Evolutionary conservation across 805 yeast genomes (phyloP), one percentile per base, ranked within the genome.

Genomic region (Wickerhamomyces mucosus): DNA sequence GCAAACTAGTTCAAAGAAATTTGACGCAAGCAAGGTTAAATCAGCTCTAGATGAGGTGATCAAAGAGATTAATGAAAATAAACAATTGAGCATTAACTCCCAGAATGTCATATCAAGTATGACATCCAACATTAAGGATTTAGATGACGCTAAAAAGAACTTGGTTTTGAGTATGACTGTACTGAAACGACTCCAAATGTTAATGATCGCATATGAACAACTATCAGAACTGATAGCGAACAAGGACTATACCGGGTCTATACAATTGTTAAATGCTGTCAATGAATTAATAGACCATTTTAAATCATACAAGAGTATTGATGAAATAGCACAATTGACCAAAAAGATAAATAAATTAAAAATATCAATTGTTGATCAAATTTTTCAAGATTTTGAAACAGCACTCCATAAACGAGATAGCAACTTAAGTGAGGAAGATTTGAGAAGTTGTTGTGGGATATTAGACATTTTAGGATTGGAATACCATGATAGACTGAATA

Each of bases 91-190:
- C 1, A 44, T 48, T 7, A 43, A 56, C 5, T 80, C 94, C 0
- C 85, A 79, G 37, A 38, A 54, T 5, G 66, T 75, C 4, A 83
- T 86, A 34, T 63, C 77, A 10, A 55, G 50, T 4, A 79, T 85
- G 71, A 89, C 96, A 0, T 64, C 72, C 4, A 79, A 78, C 24
- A 86, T 92, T 39, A 80, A 84, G 43, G 59, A 67, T 15, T 63
- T 92, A 37, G 97, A 92, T 55, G 72, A 71, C 31, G 77, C 88
- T 21, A 92, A 92, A 60, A 74, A 72, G 50, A 92, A 92, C 53
- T 61, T 92, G 29, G 88, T 85, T 2, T 64, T 75, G 18, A 74
- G 92, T 9, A 83, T 92, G 82, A 84, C 94, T 1, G 75, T 86
- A 22, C 63, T 89, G 42, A 83, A 89, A 46, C 69, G 95, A 39